Percentiles rank a stretch among this genome's conserved stretches.
phyloP scores from a whole-genome alignment of 2,329 filamentous ascomycete genomes.

The Alternaria metachromatica region DNA sequence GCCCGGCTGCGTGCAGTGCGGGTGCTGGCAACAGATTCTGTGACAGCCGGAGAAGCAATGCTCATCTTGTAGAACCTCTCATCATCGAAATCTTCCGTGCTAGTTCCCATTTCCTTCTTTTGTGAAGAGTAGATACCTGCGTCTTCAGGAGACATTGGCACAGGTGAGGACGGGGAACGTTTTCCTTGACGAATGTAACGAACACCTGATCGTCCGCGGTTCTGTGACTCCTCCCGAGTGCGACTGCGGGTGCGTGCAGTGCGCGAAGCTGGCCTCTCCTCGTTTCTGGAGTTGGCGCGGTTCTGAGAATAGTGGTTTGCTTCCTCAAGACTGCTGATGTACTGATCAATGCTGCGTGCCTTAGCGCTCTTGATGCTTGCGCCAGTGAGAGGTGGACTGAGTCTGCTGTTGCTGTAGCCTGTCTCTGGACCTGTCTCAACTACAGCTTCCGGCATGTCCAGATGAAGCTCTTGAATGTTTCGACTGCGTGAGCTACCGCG shows the following conservation, averaged over 20 bases:
- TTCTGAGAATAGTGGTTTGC: conserved; percentile 66
- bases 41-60: conserved; percentile 44
- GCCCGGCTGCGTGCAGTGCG: conserved; percentile 45
- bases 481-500: conserved; percentile 77
- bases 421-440: conserved; percentile 43
- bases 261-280: conserved; percentile 56
- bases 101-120: conserved; percentile 50
- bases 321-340: conserved; percentile 84
- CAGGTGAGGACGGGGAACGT: conserved; percentile 86
- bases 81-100: conserved; percentile 57
- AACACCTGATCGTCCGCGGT: conserved; percentile 70
- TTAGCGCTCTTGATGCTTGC: conserved; percentile 65
- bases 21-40: conserved; percentile 46
- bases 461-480: conserved; percentile 74
- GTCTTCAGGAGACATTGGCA: conserved; percentile 94
- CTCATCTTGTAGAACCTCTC: conserved; percentile 56
- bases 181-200: conserved; percentile 78
- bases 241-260: conserved; percentile 56
- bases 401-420: conserved; percentile 60
- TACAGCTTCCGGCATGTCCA: conserved; percentile 54
- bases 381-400: conserved; percentile 55
- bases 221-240: conserved; percentile 68
- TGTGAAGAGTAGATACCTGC: conserved; percentile 55
- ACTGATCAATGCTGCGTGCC: conserved; percentile 76
- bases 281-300: conserved; percentile 48